Evolutionary conservation across 257 asterid species (phyloP), one percentile per base, ranked within the genome.

Genomic region (Prunella vulgaris): DNA sequence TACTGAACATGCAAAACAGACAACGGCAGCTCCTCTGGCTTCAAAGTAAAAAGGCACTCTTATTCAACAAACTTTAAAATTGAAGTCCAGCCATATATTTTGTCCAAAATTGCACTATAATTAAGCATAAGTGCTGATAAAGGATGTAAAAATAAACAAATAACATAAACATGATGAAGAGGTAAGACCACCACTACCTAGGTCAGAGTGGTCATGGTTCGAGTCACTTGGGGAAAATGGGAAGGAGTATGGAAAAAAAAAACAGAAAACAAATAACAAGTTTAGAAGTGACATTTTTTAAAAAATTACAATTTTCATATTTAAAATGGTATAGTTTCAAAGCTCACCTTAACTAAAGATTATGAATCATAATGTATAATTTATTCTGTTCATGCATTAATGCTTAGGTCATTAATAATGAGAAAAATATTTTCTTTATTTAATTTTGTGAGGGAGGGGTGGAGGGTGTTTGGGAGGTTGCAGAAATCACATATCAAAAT

Each of bases 1-100:
- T 93, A 93, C 68, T 87, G 97, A 68, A 93, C 79, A 52, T 93
- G 99, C 70, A 93, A 74, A 68, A 90, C 97, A 68, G 84, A 80
- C 72, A 84, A 32, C 18, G 97, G 91, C 49, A 84, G 92, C 73
- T 84, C 96, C 78, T 87, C 90, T 32, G 99, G 84, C 99, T 93
- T 86, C 83, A 82, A 68, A n/a, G n/a, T 4, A 68, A 56, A 44
- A 10, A 6, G 10, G 15, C 3, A 21, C 42, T 68, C 38, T 66
- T 20, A 40, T 61, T 64, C 62, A 38, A 35, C 8, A 71, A 44
- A 64, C 12, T 73, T 66, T 67, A 7, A 5, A 64, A 22, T 28
- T 10, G 4, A 38, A 71, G 52, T 63, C 4, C 37, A 73, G 61
- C 32, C 15, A 54, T 17, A 70, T 57, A 27, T 35, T 0, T 48